phyloP scores from a whole-genome alignment of 1,139 yeast genomes.

The Yamadazyma atlantica region DNA sequence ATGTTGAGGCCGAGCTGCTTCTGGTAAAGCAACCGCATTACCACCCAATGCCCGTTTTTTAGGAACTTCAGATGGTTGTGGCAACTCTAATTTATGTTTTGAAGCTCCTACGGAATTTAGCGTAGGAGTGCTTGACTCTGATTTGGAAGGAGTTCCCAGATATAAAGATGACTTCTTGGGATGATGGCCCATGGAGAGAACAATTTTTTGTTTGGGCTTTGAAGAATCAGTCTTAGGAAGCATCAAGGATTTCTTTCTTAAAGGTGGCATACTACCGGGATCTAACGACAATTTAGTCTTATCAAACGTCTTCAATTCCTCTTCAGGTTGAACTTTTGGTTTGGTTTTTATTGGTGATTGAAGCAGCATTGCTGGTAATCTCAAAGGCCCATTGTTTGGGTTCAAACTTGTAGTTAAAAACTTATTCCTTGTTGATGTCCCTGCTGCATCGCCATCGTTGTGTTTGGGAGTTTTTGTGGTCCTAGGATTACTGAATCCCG shows the following conservation, averaged over 20 bases:
- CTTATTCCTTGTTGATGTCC: constrained; percentile 23
- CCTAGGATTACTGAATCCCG: constrained; percentile 16
- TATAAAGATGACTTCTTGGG: constrained; percentile 10
- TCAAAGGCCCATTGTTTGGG: constrained; percentile 10
- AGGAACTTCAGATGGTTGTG: constrained; percentile 9
- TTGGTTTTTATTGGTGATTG: constrained; percentile 11
- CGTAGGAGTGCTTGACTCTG: background rate
- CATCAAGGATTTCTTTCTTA: constrained; percentile 33
- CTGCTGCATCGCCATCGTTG: constrained; percentile 4
- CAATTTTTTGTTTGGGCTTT: constrained; percentile 28
- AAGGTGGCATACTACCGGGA: constrained; percentile 21
- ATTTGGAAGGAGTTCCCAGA: constrained; percentile 1
- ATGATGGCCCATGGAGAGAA: constrained; percentile 30
- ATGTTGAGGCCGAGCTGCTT: constrained; percentile 31
- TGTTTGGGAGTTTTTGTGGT: constrained; percentile 8
- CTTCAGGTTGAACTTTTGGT: constrained; percentile 1
- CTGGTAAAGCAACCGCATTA: constrained; percentile 37
- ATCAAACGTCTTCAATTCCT: background rate
- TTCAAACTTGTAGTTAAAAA: constrained; percentile 39
- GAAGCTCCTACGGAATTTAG: constrained; percentile 1
- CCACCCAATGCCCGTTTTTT: constrained; percentile 20
- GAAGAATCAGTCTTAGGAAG: constrained; percentile 31
- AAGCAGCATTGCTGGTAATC: constrained; percentile 7
- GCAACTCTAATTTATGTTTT: constrained; percentile 9
- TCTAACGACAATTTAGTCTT: constrained; percentile 14